phyloP scores from a whole-genome alignment of 352 stramenopile genomes.

The Pythium insidiosum region DNA sequence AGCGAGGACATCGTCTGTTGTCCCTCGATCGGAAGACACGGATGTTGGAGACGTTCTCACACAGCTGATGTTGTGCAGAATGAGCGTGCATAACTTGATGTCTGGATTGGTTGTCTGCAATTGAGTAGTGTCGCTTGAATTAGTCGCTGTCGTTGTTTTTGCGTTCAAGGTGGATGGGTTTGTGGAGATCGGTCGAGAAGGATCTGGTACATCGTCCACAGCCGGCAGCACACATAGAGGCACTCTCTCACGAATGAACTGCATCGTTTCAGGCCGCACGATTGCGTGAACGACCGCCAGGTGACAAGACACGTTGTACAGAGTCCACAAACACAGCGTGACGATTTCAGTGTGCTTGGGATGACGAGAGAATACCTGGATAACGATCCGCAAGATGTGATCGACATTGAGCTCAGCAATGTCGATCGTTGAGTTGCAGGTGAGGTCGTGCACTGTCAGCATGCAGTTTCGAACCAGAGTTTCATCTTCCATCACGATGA shows the following conservation, averaged over 20 bases:
- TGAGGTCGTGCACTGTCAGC: conserved; percentile 66
- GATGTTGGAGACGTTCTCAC: too few species aligned
- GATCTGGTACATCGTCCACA: too few species aligned
- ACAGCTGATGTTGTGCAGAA: conserved; percentile 75
- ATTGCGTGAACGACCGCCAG: conserved; percentile 30
- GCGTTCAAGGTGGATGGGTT: too few species aligned
- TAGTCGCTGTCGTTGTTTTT: not conserved
- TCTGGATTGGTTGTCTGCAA: too few species aligned
- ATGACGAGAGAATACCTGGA: conserved; percentile 53
- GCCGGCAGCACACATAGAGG: too few species aligned
- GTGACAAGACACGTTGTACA: conserved; percentile 78
- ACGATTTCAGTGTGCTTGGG: conserved; percentile 35
- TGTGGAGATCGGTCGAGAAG: too few species aligned
- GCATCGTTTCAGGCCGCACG: conserved; percentile 44
- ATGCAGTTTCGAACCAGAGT: conserved; percentile 73
- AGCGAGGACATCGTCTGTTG: conserved; percentile 18
- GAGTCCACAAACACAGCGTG: conserved; percentile 54
- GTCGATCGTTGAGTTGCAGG: conserved; percentile 44
- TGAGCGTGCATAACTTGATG: conserved; percentile 48
- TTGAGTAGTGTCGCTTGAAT: too few species aligned
- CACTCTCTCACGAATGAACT: conserved; percentile 38
- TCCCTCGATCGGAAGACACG: too few species aligned
- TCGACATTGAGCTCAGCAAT: conserved; percentile 47
- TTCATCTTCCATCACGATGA: conserved; percentile 65
- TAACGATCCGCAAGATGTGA: conserved; percentile 52